Percentiles rank a stretch among this genome's conserved stretches.
Conservation (phyloP, 768 basidiomycete genomes). For the Boletus rubropictus region DNA sequence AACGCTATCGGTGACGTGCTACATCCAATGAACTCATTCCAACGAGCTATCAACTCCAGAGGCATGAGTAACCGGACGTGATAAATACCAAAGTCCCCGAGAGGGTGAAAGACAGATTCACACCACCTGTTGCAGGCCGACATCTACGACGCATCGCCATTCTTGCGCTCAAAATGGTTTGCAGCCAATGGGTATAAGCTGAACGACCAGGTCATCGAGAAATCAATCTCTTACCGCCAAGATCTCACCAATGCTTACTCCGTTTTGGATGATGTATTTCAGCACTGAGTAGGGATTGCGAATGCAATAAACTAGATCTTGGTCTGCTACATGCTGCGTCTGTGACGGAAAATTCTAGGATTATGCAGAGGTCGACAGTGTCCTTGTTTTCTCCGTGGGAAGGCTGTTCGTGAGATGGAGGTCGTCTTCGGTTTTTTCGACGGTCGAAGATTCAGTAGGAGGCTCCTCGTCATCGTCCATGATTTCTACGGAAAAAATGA, state of each 20-base stretch:
- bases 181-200: conserved; percentile 82
- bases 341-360: conserved; percentile 2
- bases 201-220: conserved; percentile 60
- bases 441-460: conserved; percentile 1
- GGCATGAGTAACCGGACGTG: conserved; percentile 69
- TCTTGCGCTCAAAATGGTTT: conserved; percentile 83
- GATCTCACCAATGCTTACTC: conserved; percentile 1
- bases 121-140: conserved; percentile 58
- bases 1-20: conserved; percentile 70
- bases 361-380: conserved; percentile 6
- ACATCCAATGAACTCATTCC: conserved; percentile 10
- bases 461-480: conserved; percentile 58
- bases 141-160: conserved; percentile 84
- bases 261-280: conserved; percentile 15
- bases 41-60: conserved; percentile 70
- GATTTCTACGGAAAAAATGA: conserved; percentile 42
- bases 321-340: no score
- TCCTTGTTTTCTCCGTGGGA: conserved; percentile 8
- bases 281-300: conserved; percentile 28
- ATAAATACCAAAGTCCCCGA: conserved; percentile 74
- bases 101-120: conserved; percentile 53
- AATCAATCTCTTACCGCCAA: conserved; percentile 29
- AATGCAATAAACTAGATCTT: conserved; percentile 24
- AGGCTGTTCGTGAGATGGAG: background rate
- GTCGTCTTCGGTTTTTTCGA: conserved; percentile 7